These are phyloP conservation scores for Phytophthora macrochlamydospora DNA, from an alignment of 352 stramenopile genomes.

Conservation along the genomic window DNA sequence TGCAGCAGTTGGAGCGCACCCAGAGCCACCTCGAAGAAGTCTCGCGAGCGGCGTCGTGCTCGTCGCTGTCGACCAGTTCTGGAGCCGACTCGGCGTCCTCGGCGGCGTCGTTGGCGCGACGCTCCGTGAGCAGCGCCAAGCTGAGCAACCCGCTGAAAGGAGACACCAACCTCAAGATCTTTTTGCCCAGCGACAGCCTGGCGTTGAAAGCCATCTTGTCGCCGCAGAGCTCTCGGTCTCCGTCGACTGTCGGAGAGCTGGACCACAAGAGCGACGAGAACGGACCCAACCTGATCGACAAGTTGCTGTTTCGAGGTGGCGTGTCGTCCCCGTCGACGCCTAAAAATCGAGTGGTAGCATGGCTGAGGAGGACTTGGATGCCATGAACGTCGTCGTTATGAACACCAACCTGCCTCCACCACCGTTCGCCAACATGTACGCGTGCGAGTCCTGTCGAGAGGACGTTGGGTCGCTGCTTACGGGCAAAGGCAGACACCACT, in stretches of 20 bases:
- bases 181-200: conserved; percentile 56
- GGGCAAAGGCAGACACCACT: conserved; percentile 72
- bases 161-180: conserved; percentile 51
- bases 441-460: conserved; percentile 70
- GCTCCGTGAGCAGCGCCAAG: conserved; percentile 4
- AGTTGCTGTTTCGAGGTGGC: conserved; percentile 42
- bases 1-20: conserved; percentile 9
- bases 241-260: conserved; percentile 1
- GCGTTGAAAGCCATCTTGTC: conserved; percentile 65
- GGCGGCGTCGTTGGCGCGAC: conserved; percentile 15
- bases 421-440: conserved; percentile 82
- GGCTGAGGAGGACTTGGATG: conserved; percentile 54
- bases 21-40: conserved; percentile 11
- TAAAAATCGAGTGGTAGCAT: conserved; percentile 42
- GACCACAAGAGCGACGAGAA: neutral
- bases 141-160: conserved; percentile 27
- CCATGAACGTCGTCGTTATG: conserved; percentile 49
- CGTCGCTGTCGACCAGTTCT: conserved; percentile 24
- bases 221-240: conserved; percentile 22
- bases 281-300: conserved; percentile 34
- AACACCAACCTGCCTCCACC: conserved; percentile 62
- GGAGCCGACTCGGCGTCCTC: conserved; percentile 5
- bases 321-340: conserved; percentile 1
- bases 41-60: conserved; percentile 26
- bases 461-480: conserved; percentile 76